These are phyloP conservation scores for Trichoderma brevicompactum DNA, from an alignment of 2,329 filamentous ascomycete species.

Conservation along the genomic window DNA sequence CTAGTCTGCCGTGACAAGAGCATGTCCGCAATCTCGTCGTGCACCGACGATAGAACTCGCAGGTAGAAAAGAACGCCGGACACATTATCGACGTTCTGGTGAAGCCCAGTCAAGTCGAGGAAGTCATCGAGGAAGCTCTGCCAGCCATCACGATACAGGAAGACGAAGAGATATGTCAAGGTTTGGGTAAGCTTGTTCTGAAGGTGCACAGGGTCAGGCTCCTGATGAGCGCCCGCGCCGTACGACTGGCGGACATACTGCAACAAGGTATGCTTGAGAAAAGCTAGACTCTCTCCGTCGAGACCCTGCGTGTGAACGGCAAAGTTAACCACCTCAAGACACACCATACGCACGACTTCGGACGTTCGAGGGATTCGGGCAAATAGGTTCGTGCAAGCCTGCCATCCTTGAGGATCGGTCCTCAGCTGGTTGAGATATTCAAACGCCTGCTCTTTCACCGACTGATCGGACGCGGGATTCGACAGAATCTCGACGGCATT, in stretches of 20 bases:
- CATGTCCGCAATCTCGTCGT: conserved; percentile 96
- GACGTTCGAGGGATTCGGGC: conserved; percentile 73
- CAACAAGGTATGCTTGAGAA: conserved; percentile 80
- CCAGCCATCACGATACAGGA: conserved; percentile 86
- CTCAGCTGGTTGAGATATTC: conserved; percentile 80
- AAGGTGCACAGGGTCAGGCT: conserved; percentile 73
- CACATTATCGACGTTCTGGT: conserved; percentile 70
- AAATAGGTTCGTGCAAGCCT: conserved; percentile 86
- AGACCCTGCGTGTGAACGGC: conserved; percentile 81
- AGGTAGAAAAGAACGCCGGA: conserved; percentile 84
- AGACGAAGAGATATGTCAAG: conserved; percentile 88
- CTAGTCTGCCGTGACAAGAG: conserved; percentile 76
- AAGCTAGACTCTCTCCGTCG: conserved; percentile 70
- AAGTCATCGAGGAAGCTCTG: conserved; percentile 90
- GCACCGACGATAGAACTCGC: conserved; percentile 83
- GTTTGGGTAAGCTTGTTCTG: conserved; percentile 99
- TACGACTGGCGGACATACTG: conserved; percentile 81
- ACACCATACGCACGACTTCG: conserved; percentile 86
- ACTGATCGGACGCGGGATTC: conserved; percentile 75
- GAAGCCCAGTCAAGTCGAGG: conserved; percentile 69
- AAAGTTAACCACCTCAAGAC: conserved; percentile 91
- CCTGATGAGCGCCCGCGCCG: conserved; percentile 59
- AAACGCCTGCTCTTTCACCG: conserved; percentile 80
- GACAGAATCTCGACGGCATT: conserved; percentile 95
- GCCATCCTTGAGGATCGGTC: conserved; percentile 83